Conservation (phyloP, 805 yeast species). For the Schwanniomyces occidentalis region DNA sequence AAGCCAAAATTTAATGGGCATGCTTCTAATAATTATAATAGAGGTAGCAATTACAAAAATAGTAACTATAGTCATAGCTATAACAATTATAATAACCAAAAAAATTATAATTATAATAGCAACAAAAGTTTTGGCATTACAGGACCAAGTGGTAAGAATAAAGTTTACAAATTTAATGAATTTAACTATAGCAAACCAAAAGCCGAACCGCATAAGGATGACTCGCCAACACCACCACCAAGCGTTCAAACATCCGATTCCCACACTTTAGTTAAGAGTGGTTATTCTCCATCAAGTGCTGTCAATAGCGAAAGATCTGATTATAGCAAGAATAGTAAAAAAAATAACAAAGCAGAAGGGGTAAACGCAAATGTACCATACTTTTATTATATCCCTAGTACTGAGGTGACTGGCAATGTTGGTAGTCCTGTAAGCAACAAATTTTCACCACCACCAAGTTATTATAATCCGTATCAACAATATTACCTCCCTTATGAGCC, state of each 20-base stretch:
- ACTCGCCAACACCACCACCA: slow-evolving; percentile 12
- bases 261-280: slow-evolving; percentile 8
- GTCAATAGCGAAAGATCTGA: slow-evolving; percentile 13
- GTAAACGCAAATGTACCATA: slow-evolving; percentile 12
- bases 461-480: slow-evolving; percentile 29
- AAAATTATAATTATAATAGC: slow-evolving; percentile 2
- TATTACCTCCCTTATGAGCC: slow-evolving; percentile 24
- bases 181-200: slow-evolving; percentile 3
- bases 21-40: slow-evolving; percentile 12
- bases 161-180: slow-evolving; percentile 6
- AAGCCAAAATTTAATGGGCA: slow-evolving; percentile 13
- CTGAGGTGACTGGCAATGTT: slow-evolving; percentile 8
- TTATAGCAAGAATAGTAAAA: slow-evolving; percentile 3
- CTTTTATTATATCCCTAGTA: slow-evolving; percentile 18
- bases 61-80: neutral
- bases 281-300: slow-evolving; percentile 11
- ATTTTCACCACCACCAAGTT: slow-evolving; percentile 24
- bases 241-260: slow-evolving; percentile 12
- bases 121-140: neutral
- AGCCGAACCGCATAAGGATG: slow-evolving; percentile 4
- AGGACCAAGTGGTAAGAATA: neutral
- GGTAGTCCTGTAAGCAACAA: slow-evolving; percentile 14
- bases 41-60: neutral
- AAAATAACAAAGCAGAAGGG: slow-evolving; percentile 1
- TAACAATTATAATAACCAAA: neutral